Evolutionary conservation across 164 flowering plant genomes (phyloP).

Genomic region (Kalanchoe fedtschenkoi): DNA sequence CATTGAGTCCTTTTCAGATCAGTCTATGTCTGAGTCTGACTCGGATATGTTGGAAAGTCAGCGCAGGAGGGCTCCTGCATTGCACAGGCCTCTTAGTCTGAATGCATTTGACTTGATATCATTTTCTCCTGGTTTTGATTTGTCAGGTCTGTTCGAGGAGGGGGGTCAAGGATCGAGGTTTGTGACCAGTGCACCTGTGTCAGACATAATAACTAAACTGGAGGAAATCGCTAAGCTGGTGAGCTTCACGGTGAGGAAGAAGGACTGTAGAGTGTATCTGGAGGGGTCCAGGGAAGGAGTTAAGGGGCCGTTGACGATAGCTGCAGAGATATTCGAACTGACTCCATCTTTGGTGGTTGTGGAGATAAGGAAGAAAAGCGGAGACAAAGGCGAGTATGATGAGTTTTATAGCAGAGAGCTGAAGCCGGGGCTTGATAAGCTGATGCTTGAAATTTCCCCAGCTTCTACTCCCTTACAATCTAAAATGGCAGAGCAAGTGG

Average conservation of each 20-base stretch:
- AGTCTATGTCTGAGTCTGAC: neutral
- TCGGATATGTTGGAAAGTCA: neutral
- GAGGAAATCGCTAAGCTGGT: neutral
- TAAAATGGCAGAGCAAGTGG: too few species aligned
- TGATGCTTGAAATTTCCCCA: too few species aligned
- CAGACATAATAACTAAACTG: neutral
- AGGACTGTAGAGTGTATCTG: neutral
- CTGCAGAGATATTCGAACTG: slow-evolving; percentile 3
- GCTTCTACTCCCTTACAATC: too few species aligned
- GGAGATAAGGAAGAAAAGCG: neutral
- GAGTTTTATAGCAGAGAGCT: too few species aligned
- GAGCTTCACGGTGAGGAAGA: neutral
- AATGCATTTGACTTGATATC: slow-evolving; percentile 2
- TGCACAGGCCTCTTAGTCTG: neutral
- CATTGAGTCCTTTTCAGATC: neutral
- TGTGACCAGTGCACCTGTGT: neutral
- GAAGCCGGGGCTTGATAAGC: too few species aligned
- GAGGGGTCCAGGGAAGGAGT: neutral
- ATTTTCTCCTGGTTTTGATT: neutral
- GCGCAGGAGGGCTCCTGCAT: neutral
- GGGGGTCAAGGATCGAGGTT: neutral
- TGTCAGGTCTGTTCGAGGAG: neutral
- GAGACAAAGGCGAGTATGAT: neutral
- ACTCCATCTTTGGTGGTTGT: neutral
- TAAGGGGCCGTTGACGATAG: neutral